Conservation (phyloP, 352 stramenopile genomes). For the Globisporangium nodosum region DNA sequence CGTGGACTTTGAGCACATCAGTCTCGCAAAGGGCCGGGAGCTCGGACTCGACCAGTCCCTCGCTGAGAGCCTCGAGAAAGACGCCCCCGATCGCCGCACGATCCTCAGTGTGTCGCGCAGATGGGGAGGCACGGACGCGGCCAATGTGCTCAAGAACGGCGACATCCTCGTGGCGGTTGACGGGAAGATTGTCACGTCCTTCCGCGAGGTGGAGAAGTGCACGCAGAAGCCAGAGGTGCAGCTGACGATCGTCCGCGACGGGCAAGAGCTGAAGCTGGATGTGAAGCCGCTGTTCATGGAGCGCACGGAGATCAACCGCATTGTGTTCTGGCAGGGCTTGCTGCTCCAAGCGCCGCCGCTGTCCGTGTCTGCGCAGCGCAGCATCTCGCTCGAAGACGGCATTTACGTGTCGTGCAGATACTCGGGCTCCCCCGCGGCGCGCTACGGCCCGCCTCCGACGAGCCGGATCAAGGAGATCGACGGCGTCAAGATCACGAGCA, state of each 20-base stretch:
- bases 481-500: constrained; percentile 75
- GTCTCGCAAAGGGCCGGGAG: constrained; percentile 83
- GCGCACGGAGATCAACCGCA: constrained; percentile 85
- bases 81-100: constrained; percentile 60
- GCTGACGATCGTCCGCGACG: constrained; percentile 84
- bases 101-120: constrained; percentile 76
- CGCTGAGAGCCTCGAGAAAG: constrained; percentile 68
- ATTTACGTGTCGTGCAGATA: constrained; percentile 87
- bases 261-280: constrained; percentile 53
- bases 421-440: constrained; percentile 82
- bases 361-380: constrained; percentile 78
- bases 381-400: constrained; percentile 76
- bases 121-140: constrained; percentile 69
- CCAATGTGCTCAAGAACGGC: constrained; percentile 68
- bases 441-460: constrained; percentile 83
- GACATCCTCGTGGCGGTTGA: constrained; percentile 87
- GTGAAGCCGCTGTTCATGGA: constrained; percentile 81
- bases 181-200: constrained; percentile 77
- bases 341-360: constrained; percentile 86
- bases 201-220: constrained; percentile 79
- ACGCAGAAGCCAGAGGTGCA: constrained; percentile 72
- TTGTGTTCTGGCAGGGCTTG: constrained; percentile 90
- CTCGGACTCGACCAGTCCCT: constrained; percentile 80
- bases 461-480: constrained; percentile 90
- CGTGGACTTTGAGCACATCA: constrained; percentile 86